Conservation (phyloP, 192 early-diverging fungal species). For the Bifiguratus adelaidae region DNA sequence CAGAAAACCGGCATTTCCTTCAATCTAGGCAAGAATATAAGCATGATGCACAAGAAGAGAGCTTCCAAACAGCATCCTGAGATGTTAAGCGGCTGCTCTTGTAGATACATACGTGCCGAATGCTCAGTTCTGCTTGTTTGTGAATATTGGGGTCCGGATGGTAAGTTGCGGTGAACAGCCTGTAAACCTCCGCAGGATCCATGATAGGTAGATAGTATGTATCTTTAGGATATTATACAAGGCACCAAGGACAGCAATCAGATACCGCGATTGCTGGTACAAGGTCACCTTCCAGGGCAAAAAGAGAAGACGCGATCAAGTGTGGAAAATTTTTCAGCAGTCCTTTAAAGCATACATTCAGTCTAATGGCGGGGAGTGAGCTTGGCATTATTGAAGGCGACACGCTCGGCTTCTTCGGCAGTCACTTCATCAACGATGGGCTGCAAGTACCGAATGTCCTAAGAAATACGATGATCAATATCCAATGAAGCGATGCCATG, state of each 20-base stretch:
- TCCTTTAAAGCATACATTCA: neutral
- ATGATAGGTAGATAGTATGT: no score
- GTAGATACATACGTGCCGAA: slow-evolving; percentile 48
- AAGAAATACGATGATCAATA: slow-evolving; percentile 1
- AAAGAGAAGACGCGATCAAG: no score
- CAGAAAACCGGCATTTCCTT: slow-evolving; percentile 35
- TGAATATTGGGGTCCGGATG: slow-evolving; percentile 69
- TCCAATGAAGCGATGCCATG: no score
- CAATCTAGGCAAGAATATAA: slow-evolving; percentile 16
- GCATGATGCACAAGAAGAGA: neutral
- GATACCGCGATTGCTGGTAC: no score
- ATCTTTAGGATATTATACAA: no score
- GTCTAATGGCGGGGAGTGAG: slow-evolving; percentile 6
- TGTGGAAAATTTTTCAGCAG: no score
- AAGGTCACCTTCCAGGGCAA: no score
- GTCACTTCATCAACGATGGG: slow-evolving; percentile 74
- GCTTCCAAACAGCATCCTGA: neutral
- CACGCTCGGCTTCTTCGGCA: slow-evolving; percentile 66
- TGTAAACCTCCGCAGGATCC: slow-evolving; percentile 49
- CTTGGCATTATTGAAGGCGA: slow-evolving; percentile 56
- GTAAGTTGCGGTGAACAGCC: slow-evolving; percentile 68
- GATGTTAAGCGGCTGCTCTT: neutral
- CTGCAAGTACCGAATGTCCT: slow-evolving; percentile 79
- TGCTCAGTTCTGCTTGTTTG: slow-evolving; percentile 71
- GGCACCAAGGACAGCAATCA: no score